Evolutionary conservation across 2,329 filamentous ascomycete species (phyloP).

Genomic region (Colletotrichum neosansevieriae): DNA sequence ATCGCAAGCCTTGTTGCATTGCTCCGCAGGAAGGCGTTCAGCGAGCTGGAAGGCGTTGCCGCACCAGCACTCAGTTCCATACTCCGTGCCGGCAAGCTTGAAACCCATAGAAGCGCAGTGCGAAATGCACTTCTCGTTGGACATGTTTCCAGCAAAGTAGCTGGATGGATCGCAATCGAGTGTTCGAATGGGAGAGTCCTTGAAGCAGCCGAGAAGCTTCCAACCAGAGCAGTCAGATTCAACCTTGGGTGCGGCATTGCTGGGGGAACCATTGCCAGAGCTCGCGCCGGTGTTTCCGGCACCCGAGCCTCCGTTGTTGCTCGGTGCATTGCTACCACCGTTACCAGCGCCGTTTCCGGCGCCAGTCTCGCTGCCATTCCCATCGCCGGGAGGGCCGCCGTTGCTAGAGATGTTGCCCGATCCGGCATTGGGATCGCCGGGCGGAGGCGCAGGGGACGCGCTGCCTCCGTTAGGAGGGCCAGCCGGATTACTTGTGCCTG

Average conservation of each 20-base stretch:
- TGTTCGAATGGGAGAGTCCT: conserved; percentile 43
- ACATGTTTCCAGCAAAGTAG: conserved; percentile 55
- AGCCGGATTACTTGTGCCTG: neutral
- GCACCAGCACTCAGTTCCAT: conserved; percentile 65
- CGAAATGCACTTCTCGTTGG: conserved; percentile 60
- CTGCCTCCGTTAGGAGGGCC: neutral
- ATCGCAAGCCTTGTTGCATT: conserved; percentile 36
- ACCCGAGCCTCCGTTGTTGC: neutral
- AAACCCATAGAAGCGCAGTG: conserved; percentile 58
- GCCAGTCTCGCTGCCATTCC: neutral
- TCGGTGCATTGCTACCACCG: neutral
- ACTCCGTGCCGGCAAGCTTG: conserved; percentile 62
- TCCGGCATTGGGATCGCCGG: neutral
- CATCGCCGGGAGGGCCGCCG: neutral
- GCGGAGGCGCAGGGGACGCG: neutral
- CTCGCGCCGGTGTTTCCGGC: neutral
- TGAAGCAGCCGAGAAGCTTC: conserved; percentile 49
- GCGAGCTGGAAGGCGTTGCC: conserved; percentile 45
- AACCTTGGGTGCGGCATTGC: conserved; percentile 4
- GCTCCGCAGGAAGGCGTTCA: conserved; percentile 27
- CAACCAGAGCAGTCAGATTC: conserved; percentile 41
- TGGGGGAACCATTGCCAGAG: conserved; percentile 10
- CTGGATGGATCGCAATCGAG: conserved; percentile 44
- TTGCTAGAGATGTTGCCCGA: neutral
- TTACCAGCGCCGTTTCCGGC: neutral